Conservation (phyloP, 2,329 filamentous ascomycete species). For the Diaporthe caulivora region DNA sequence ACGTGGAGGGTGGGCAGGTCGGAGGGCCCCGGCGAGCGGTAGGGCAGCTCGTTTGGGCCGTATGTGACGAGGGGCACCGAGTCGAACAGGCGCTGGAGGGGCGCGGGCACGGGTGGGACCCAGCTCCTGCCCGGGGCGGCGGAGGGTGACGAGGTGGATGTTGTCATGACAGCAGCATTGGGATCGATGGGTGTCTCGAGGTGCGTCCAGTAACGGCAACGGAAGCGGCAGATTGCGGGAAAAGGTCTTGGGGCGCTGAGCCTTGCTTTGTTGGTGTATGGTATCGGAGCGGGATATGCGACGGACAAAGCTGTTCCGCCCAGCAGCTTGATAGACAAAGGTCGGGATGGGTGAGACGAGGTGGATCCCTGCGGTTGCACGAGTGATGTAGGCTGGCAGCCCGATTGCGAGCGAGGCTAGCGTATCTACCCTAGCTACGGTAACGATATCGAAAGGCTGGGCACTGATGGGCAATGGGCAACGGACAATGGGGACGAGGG, state of each 20-base stretch:
- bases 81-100: constrained; percentile 87
- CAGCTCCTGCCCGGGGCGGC: constrained; percentile 48
- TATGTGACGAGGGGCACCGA: constrained; percentile 84
- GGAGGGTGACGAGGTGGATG: constrained; percentile 12
- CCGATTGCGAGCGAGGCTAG: constrained; percentile 1
- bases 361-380: constrained; percentile 16
- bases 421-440: no score
- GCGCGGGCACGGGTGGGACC: constrained; percentile 73
- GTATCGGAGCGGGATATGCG: constrained; percentile 10
- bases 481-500: not conserved
- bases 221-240: not conserved
- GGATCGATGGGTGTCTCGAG: not conserved
- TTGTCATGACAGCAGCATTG: constrained; percentile 37
- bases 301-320: constrained; percentile 20
- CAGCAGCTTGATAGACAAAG: not conserved
- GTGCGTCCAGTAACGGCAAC: not conserved
- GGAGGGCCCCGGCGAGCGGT: constrained; percentile 62
- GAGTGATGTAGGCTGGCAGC: constrained; percentile 7
- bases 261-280: not conserved
- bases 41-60: constrained; percentile 79
- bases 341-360: not conserved
- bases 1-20: constrained; percentile 75
- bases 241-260: not conserved
- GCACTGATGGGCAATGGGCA: no score
- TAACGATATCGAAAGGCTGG: not conserved